A percentile compares a stretch with the other conserved stretches of the same genome.
Conservation (phyloP, 129 eudicot species). For the Calendula officinalis region DNA sequence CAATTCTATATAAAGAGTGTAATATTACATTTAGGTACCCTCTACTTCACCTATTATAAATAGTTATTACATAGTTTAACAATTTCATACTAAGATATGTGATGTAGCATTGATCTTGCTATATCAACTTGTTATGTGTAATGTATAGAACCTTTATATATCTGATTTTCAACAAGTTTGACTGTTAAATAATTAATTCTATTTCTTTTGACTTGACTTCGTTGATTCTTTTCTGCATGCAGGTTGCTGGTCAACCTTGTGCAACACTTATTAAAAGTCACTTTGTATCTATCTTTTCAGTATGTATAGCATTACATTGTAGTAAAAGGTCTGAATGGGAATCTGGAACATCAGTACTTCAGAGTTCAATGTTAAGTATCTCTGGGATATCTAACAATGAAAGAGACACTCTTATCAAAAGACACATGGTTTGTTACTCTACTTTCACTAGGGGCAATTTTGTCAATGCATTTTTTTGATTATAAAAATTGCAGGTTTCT, state of each 20-base stretch:
- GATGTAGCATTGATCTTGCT: no score
- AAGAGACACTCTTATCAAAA: conserved; percentile 85
- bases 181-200: not conserved
- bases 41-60: no score
- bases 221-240: conserved; percentile 35
- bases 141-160: no score
- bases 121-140: no score
- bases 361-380: conserved; percentile 59
- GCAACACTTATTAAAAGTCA: conserved; percentile 64
- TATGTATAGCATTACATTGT: conserved; percentile 84
- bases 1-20: no score
- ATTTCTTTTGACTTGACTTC: conserved; percentile 18
- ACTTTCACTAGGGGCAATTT: not conserved
- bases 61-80: no score
- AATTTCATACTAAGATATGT: no score
- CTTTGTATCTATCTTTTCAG: conserved; percentile 89
- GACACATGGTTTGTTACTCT: conserved; percentile 65
- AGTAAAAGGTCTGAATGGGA: conserved; percentile 73
- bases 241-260: conserved; percentile 64
- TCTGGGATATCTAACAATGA: conserved; percentile 78
- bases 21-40: no score
- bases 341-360: conserved; percentile 63
- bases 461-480: not conserved
- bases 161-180: not conserved
- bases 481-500: conserved; percentile 82